phyloP scores from a whole-genome alignment of 495 filamentous ascomycete genomes.

The Hypoxylon cercidicola region DNA sequence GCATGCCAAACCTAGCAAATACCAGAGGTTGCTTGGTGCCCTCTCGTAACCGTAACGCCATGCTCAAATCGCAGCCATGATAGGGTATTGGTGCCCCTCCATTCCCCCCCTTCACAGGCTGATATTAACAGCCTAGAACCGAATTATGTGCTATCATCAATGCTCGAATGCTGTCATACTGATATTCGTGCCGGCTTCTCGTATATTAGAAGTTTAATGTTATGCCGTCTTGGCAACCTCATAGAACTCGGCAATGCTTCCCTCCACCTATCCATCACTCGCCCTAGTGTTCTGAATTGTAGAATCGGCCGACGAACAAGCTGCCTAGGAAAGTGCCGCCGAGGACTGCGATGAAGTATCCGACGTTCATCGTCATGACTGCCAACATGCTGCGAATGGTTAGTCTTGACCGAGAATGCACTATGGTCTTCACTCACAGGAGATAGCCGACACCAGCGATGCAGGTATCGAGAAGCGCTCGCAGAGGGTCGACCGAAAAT shows the following conservation, averaged over 20 bases:
- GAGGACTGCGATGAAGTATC: conserved; percentile 92
- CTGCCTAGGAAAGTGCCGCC: conserved; percentile 87
- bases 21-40: conserved; percentile 13
- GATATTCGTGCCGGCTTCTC: conserved; percentile 10
- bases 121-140: conserved; percentile 42
- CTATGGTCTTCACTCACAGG: conserved; percentile 71
- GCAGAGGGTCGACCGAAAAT: conserved; percentile 78
- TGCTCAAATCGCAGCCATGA: conserved; percentile 33
- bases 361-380: conserved; percentile 97
- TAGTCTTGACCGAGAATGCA: conserved; percentile 9
- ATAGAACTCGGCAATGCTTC: conserved; percentile 21
- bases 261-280: neutral
- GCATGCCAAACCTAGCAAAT: conserved; percentile 20
- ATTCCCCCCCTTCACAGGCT: conserved; percentile 28
- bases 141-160: conserved; percentile 19
- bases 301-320: conserved; percentile 78
- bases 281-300: conserved; percentile 36
- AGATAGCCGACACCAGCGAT: conserved; percentile 84
- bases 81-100: conserved; percentile 16
- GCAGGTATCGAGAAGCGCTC: conserved; percentile 73
- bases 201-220: conserved; percentile 31
- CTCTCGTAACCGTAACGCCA: conserved; percentile 30
- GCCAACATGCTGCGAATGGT: conserved; percentile 81
- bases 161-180: neutral
- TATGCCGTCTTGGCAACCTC: conserved; percentile 31